phyloP scores from a whole-genome alignment of 2,329 filamentous ascomycete species.

The Aspergillus sp. region DNA sequence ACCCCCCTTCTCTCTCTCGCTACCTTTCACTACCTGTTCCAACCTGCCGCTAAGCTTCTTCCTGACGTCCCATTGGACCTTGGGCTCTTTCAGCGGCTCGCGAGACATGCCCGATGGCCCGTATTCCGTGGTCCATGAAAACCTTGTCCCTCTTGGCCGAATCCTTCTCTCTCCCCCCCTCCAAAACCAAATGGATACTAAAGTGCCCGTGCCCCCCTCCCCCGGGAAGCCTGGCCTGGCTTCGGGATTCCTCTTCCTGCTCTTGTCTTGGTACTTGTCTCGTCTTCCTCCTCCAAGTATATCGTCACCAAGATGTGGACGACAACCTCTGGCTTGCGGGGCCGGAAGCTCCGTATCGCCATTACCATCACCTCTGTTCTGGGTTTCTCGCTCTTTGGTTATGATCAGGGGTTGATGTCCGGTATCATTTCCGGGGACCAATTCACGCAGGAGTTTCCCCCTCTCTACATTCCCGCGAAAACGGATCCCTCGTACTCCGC shows the following conservation, averaged over 20 bases:
- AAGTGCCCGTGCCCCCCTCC: background rate
- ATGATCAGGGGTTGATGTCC: constrained; percentile 29
- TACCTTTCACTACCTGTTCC: background rate
- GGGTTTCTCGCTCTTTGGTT: constrained; percentile 46
- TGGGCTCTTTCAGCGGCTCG: constrained; percentile 2
- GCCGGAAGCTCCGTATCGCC: constrained; percentile 14
- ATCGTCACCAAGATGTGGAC: constrained; percentile 26
- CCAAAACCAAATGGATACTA: constrained; percentile 2
- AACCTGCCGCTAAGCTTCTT: constrained; percentile 1
- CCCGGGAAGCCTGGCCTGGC: background rate
- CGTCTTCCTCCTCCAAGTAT: constrained; percentile 1
- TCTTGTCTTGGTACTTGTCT: constrained; percentile 1
- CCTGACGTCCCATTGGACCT: background rate
- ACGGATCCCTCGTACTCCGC: constrained; percentile 27
- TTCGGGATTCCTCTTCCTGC: background rate
- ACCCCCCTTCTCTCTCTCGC: background rate
- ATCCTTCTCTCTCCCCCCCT: constrained; percentile 2
- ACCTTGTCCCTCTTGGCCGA: background rate
- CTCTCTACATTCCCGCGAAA: constrained; percentile 16
- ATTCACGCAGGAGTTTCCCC: constrained; percentile 18
- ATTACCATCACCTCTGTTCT: constrained; percentile 19
- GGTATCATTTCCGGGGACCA: constrained; percentile 20
- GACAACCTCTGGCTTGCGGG: constrained; percentile 19
- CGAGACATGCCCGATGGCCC: constrained; percentile 4
- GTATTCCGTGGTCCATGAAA: background rate